These are phyloP conservation scores for Margaritispora aquatica DNA, from an alignment of 495 filamentous ascomycete species.

Conservation along the genomic window DNA sequence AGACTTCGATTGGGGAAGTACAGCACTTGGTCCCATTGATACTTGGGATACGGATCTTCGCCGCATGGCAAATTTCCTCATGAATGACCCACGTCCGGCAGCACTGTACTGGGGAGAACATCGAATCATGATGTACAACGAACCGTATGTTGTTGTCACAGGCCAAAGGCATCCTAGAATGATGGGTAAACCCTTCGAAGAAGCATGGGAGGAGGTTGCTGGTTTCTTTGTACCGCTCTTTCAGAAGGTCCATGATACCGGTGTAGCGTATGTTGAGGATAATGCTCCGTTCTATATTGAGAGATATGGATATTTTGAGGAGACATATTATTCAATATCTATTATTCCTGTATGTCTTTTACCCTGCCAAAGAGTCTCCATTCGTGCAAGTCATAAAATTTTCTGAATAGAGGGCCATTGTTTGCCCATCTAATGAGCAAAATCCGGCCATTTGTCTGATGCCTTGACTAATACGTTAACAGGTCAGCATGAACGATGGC, in stretches of 20 bases:
- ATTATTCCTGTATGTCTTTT: constrained; percentile 17
- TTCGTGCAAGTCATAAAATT: too few species aligned
- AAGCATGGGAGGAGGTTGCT: constrained; percentile 13
- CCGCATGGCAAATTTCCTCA: constrained; percentile 12
- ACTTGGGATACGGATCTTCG: constrained; percentile 11
- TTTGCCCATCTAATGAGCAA: too few species aligned
- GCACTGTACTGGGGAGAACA: constrained; percentile 13
- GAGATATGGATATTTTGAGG: constrained; percentile 17
- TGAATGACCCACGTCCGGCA: constrained; percentile 15
- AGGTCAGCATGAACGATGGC: not conserved
- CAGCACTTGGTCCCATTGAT: constrained; percentile 10
- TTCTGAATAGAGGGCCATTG: too few species aligned
- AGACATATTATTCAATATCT: constrained; percentile 14
- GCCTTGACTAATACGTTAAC: too few species aligned
- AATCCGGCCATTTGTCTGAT: too few species aligned
- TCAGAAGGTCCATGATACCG: constrained; percentile 8
- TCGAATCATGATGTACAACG: constrained; percentile 10
- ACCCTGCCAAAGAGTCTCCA: too few species aligned
- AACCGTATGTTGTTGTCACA: constrained; percentile 2
- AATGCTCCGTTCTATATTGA: constrained; percentile 13
- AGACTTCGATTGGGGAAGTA: constrained; percentile 14
- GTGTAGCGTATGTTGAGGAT: not conserved
- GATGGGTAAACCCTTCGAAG: constrained; percentile 10
- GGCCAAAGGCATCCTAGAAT: constrained; percentile 12
- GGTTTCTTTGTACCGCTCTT: constrained; percentile 11